Percentiles rank a stretch among this genome's conserved stretches.
These are phyloP conservation scores for Phialocephala subalpina DNA, from an alignment of 2,329 filamentous ascomycete species.

Conservation along the genomic window DNA sequence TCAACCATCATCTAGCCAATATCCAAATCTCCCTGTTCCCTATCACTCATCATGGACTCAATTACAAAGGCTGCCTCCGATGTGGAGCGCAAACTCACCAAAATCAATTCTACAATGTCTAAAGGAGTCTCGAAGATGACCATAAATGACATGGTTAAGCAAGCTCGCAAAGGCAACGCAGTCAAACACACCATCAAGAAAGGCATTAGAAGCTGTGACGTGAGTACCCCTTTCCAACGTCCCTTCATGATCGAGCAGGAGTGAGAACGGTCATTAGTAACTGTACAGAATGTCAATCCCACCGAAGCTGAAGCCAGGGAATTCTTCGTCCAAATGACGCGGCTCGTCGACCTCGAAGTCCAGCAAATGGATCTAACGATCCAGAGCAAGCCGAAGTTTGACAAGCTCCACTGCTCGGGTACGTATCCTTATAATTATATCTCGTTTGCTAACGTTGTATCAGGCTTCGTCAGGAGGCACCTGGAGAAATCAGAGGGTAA, in stretches of 20 bases:
- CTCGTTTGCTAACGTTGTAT: background rate
- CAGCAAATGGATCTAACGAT: constrained; percentile 6
- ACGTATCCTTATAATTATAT: background rate
- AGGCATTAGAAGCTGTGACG: constrained; percentile 6
- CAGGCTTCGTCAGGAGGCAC: constrained; percentile 1
- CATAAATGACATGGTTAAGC: constrained; percentile 10
- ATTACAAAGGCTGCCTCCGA: background rate
- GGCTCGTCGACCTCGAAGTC: constrained; percentile 2
- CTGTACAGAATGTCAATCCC: constrained; percentile 1
- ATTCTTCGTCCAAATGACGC: background rate
- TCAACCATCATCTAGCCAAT: too few relatives aligned
- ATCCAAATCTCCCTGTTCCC: too few relatives aligned
- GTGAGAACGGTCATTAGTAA: too few relatives aligned
- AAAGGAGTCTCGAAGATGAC: constrained; percentile 6
- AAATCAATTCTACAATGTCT: background rate
- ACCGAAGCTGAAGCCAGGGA: background rate
- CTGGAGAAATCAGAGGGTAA: constrained; percentile 13
- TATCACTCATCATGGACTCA: too few relatives aligned
- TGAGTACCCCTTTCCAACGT: background rate
- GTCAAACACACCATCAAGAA: constrained; percentile 8
- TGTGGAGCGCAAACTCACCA: constrained; percentile 7
- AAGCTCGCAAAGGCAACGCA: constrained; percentile 6
- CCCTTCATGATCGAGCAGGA: background rate
- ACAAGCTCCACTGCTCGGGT: constrained; percentile 13
- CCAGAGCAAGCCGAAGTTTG: constrained; percentile 8